phyloP scores from a whole-genome alignment of 805 yeast species.

The Diddensiella santjacobensis region DNA sequence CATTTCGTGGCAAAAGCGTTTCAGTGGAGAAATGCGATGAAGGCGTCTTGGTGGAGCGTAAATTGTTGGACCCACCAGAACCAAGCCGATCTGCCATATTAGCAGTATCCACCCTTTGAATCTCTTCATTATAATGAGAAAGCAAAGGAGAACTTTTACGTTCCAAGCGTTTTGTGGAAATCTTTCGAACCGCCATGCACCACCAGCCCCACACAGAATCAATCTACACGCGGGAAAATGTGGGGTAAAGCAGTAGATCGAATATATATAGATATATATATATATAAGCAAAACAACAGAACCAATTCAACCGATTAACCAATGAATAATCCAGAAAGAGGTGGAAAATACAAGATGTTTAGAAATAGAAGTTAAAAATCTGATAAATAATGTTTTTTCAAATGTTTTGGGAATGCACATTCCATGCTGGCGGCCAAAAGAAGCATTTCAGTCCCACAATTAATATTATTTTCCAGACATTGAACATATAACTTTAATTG shows the following conservation, averaged over 20 bases:
- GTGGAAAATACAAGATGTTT: not conserved
- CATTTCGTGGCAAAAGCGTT: slow-evolving; percentile 26
- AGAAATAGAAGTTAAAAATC: not conserved
- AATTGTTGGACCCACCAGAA: not conserved
- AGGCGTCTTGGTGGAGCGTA: not conserved
- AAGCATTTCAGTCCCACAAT: no score
- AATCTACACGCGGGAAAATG: not conserved
- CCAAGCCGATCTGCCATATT: not conserved
- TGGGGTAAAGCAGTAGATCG: slow-evolving; percentile 1
- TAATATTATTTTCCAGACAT: no score
- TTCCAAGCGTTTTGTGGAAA: not conserved
- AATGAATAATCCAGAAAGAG: no score
- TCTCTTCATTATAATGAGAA: not conserved
- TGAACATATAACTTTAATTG: no score
- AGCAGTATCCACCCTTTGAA: not conserved
- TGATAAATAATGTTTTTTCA: not conserved
- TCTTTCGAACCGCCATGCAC: not conserved
- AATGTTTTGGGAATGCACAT: not conserved
- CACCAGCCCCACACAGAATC: not conserved
- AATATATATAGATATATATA: no score
- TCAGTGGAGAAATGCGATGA: not conserved
- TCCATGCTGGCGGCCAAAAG: not conserved
- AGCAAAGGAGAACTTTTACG: not conserved
- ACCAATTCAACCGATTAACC: no score
- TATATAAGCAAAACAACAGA: no score